Conservation (phyloP, 1,139 yeast genomes). For the Suhomyces kunorum region DNA sequence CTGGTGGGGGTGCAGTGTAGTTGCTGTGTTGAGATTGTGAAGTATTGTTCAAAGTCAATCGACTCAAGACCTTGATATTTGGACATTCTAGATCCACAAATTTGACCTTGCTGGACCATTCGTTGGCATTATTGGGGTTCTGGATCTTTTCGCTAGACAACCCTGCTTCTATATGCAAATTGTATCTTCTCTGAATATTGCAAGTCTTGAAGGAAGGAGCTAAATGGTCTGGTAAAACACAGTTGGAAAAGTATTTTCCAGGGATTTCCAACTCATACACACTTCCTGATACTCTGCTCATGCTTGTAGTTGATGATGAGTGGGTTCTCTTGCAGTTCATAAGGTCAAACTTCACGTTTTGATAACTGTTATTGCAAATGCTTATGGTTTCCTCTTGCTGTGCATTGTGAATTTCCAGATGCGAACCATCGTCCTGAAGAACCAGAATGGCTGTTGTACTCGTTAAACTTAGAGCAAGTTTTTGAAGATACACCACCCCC, state of each 20-base stretch:
- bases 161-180: conserved; percentile 45
- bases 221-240: conserved; percentile 49
- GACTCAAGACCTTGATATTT: conserved; percentile 45
- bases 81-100: conserved; percentile 37
- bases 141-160: conserved; percentile 37
- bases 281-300: conserved; percentile 18
- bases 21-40: conserved; percentile 12
- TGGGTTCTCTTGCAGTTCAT: conserved; percentile 33
- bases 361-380: conserved; percentile 35
- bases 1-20: too few species aligned
- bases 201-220: conserved; percentile 61
- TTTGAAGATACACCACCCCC: conserved; percentile 47
- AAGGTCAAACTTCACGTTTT: conserved; percentile 45
- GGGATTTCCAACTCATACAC: conserved; percentile 52
- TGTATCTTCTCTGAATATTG: conserved; percentile 53
- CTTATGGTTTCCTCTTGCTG: conserved; percentile 29
- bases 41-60: conserved; percentile 31
- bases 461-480: conserved; percentile 36
- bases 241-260: conserved; percentile 36
- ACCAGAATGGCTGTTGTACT: conserved; percentile 38
- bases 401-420: conserved; percentile 32
- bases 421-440: conserved; percentile 32
- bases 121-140: conserved; percentile 24
- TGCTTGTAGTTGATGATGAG: conserved; percentile 27
- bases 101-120: conserved; percentile 24